A percentile compares a stretch with the other conserved stretches of the same genome.
Conservation (phyloP, 2,329 filamentous ascomycete species). For the Nigrospora osmanthi region DNA sequence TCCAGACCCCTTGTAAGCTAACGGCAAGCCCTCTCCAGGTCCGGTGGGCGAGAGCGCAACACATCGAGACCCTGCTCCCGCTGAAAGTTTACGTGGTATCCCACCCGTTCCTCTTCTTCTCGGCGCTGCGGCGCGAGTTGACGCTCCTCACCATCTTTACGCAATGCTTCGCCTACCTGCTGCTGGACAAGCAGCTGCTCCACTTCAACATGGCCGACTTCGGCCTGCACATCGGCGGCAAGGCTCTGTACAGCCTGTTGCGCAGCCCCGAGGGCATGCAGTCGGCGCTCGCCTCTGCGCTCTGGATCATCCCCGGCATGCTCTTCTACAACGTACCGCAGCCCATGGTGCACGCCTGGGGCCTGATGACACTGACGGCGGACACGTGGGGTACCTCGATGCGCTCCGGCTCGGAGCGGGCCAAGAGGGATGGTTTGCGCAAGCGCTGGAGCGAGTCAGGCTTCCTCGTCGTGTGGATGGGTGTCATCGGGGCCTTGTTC, state of each 20-base stretch:
- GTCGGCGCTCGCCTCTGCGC: slow-evolving; percentile 6
- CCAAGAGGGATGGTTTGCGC: not conserved
- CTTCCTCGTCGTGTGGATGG: too few species aligned
- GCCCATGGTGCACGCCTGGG: slow-evolving; percentile 26
- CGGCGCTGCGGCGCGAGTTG: slow-evolving; percentile 20
- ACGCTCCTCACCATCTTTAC: slow-evolving; percentile 17
- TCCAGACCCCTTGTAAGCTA: slow-evolving; percentile 15
- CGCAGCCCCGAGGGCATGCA: slow-evolving; percentile 10
- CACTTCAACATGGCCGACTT: slow-evolving; percentile 20
- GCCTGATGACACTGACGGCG: slow-evolving; percentile 21
- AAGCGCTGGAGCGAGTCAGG: not conserved
- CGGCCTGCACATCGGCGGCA: slow-evolving; percentile 15
- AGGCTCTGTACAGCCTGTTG: slow-evolving; percentile 19
- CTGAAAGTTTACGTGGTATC: slow-evolving; percentile 24
- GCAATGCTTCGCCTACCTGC: slow-evolving; percentile 19
- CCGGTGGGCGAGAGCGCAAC: slow-evolving; percentile 24
- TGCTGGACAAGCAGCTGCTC: slow-evolving; percentile 13
- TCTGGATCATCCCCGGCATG: slow-evolving; percentile 17
- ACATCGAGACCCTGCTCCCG: slow-evolving; percentile 26
- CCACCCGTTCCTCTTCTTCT: slow-evolving; percentile 24
- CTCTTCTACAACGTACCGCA: slow-evolving; percentile 25
- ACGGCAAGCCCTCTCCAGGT: slow-evolving; percentile 23
- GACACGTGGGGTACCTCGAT: slow-evolving; percentile 26
- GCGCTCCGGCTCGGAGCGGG: slow-evolving; percentile 17
- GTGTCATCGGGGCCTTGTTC: too few species aligned